Base-by-base conservation (phyloP, 148 eudicot species). In the Hydrangea macrophylla region DNA sequence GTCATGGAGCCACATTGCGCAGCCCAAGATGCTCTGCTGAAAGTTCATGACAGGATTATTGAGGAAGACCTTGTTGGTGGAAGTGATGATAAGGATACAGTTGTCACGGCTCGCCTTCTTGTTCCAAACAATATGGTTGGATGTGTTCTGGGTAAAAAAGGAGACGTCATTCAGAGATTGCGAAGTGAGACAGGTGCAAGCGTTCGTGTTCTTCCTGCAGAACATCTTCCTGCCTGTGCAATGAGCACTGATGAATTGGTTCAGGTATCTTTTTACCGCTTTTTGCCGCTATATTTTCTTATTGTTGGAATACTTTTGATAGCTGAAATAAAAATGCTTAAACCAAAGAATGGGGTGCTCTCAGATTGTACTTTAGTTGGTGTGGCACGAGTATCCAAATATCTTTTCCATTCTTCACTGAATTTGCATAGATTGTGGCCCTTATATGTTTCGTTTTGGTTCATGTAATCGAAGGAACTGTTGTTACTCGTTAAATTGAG, bases 151-250 rank as follows among this genome's bases (percentile, higher is more conserved):
- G 96, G 96, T 9, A 89, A 77, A 83, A 87, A 84, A 55, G 96
- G 92, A 32, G 96, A 89, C 73, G 90, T 90, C 62, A 87, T 90
- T 67, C 84, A 78, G 76, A 85, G 82, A 71, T 69, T 90, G 75
- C 82, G 92, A 72, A 85, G 73, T 75, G 92, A 90, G 65, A 90
- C 90, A 27, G 86, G 88, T 64, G 96, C 96, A 11, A 82, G 71
- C 59, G 87, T 90, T 42, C 88, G 96, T 44, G 88, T 90, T 61
- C 88, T 90, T 80, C 83, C 96, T 33, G 60, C 79, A 32, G 92
- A 89, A 20, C 84, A 85, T 72, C 88, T 84, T 62, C 96, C 92
- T n/a, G 48, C 82, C 39, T 84, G 96, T 78, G 92, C 96, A 28
- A 51, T 81, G 81, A 76, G 67, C 60, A 83, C 81, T 59, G 89